Conservation (phyloP, 495 filamentous ascomycete species). For the Talaromyces borbonicus region DNA sequence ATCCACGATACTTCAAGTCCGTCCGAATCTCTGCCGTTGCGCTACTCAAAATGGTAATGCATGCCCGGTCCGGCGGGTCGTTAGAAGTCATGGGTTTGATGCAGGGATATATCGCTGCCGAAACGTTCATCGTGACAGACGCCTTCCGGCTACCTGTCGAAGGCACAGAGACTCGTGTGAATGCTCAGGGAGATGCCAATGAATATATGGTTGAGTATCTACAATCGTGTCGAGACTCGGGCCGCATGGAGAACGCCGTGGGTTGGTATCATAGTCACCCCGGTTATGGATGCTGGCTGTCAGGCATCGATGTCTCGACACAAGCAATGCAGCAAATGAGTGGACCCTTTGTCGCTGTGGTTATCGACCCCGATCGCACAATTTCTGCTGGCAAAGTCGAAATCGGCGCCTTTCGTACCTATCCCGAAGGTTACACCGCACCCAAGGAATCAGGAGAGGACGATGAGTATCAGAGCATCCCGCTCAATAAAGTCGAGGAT, state of each 20-base stretch:
- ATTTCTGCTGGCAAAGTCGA: conserved; percentile 93
- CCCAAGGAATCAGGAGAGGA: conserved; percentile 35
- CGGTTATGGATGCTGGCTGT: conserved; percentile 97
- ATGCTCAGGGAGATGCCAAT: conserved; percentile 88
- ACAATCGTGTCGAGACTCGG: conserved; percentile 58
- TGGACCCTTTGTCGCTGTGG: conserved; percentile 91
- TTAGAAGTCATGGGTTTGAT: conserved; percentile 98
- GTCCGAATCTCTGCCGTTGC: conserved; percentile 91
- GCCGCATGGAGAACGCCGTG: conserved; percentile 80
- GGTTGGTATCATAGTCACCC: conserved; percentile 99
- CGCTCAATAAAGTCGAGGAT: conserved; percentile 84
- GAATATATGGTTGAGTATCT: conserved; percentile 93
- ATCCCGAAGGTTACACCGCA: conserved; percentile 62
- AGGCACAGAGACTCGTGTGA: conserved; percentile 95
- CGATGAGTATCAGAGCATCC: conserved; percentile 62
- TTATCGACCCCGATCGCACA: conserved; percentile 95
- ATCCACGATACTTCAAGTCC: conserved; percentile 84
- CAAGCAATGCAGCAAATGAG: conserved; percentile 77
- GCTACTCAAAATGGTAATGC: conserved; percentile 98
- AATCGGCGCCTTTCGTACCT: conserved; percentile 94
- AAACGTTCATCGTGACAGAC: conserved; percentile 88
- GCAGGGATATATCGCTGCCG: conserved; percentile 78
- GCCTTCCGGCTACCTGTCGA: conserved; percentile 92
- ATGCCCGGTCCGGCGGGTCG: conserved; percentile 83
- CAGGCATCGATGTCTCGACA: conserved; percentile 88